Evolutionary conservation across 345 rosid genomes (phyloP), one percentile per base, ranked within the genome.

Genomic region (Physaria fendleri): DNA sequence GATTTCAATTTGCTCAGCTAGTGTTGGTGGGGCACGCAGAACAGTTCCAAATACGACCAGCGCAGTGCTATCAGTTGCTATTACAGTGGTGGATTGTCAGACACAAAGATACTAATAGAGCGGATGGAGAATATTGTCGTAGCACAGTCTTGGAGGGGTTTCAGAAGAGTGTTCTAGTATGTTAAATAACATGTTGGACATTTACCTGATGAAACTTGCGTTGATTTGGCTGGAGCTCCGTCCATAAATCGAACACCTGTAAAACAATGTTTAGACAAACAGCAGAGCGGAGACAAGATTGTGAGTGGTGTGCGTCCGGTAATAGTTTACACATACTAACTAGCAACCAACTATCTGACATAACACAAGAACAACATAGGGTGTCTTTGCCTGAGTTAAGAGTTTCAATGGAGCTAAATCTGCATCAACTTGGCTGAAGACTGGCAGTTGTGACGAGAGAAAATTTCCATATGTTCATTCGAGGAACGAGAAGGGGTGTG

Each of bases 351-450:
- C 55, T 66, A 21, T 34, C 48, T 25, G 85, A 78, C 62, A 69
- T 66, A 30, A 47, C 61, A 58, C 88, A 80, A 53, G 90, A 81
- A 17, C 78, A 43, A 13, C 53, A 62, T 57, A 68, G 83, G 29
- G 73, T 90, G 73, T 90, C 97, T 60, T 46, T 90, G 73, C 87
- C 57, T 73, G 97, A 93, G 79, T 93, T 93, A 59, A 85, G 85
- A 77, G 90, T 85, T 65, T 95, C 99, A 3, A 85, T 87, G 97
- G 96, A 90, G 81, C 74, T 90, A 55, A 87, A 85, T 74, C 96
- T 95, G 3, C 87, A 79, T 71, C 95, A 85, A 67, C 87, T 93
- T 54, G 97, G 96, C n/a, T 48, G 99, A 85, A 75, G 90, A 85
- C 76, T 93, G 97, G 99, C 88, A 95, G 1, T 69, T 82, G 77